Evolutionary conservation across 306 rosid genomes (phyloP).

Genomic region (Cicer pinnatifidum): DNA sequence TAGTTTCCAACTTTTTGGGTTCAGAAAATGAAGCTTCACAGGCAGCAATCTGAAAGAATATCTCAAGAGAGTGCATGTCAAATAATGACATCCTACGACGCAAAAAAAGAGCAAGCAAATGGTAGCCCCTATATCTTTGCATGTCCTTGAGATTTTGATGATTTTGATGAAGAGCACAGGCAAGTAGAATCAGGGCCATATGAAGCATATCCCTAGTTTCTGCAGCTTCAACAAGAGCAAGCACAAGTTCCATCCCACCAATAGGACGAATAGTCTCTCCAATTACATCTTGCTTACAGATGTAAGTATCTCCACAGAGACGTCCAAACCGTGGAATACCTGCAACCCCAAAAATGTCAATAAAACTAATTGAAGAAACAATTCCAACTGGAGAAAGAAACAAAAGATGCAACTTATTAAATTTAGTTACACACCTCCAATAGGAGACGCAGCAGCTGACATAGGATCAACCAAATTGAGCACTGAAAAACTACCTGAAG

Average conservation of each 20-base stretch:
- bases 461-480: slow-evolving; percentile 96
- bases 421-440: slow-evolving; percentile 82
- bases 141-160: slow-evolving; percentile 91
- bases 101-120: slow-evolving; percentile 90
- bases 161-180: slow-evolving; percentile 90
- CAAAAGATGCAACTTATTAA: slow-evolving; percentile 33
- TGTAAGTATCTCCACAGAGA: slow-evolving; percentile 80
- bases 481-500: slow-evolving; percentile 84
- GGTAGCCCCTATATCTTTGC: slow-evolving; percentile 96
- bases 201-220: slow-evolving; percentile 96
- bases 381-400: slow-evolving; percentile 29
- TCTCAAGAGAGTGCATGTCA: slow-evolving; percentile 97
- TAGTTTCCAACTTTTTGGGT: slow-evolving; percentile 76
- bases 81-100: slow-evolving; percentile 88
- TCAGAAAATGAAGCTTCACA: slow-evolving; percentile 99
- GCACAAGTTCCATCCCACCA: slow-evolving; percentile 93
- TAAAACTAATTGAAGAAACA: slow-evolving; percentile 37
- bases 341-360: slow-evolving; percentile 49
- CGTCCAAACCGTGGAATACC: slow-evolving; percentile 99
- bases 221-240: slow-evolving; percentile 94
- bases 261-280: slow-evolving; percentile 84
- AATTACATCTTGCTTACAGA: slow-evolving; percentile 86
- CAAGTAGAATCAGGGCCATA: slow-evolving; percentile 89
- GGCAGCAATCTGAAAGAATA: slow-evolving; percentile 96
- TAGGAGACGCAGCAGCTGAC: slow-evolving; percentile 99